phyloP scores from a whole-genome alignment of 179 eudicot genomes.

The Gypsophila paniculata region DNA sequence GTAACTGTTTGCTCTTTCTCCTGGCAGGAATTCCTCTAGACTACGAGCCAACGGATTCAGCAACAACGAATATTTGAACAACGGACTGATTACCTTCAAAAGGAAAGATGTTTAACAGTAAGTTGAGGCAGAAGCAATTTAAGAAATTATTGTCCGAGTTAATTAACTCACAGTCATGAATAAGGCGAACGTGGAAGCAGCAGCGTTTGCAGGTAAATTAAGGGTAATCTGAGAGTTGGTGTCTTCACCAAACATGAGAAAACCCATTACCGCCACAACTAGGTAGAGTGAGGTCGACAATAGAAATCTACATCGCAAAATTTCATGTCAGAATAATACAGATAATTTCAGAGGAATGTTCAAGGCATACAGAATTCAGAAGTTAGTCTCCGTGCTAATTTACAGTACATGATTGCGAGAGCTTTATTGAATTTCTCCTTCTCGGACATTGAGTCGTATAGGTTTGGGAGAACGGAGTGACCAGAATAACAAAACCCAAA shows the following conservation, averaged over 20 bases:
- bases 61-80: conserved; percentile 74
- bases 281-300: conserved; percentile 56
- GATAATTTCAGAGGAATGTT: not conserved
- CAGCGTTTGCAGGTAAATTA: conserved; percentile 53
- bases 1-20: conserved; percentile 33
- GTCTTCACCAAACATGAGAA: conserved; percentile 76
- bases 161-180: conserved; percentile 61
- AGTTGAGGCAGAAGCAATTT: not conserved
- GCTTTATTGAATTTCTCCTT: conserved; percentile 67
- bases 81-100: conserved; percentile 74
- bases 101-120: not conserved
- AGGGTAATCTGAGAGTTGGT: conserved; percentile 76
- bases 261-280: conserved; percentile 59
- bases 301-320: conserved; percentile 47
- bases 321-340: conserved; percentile 6
- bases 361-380: not conserved
- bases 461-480: conserved; percentile 76
- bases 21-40: conserved; percentile 76
- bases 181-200: conserved; percentile 58
- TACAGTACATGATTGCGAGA: conserved; percentile 43
- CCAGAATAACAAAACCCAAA: conserved; percentile 81
- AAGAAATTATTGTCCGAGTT: not conserved
- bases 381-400: not conserved
- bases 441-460: conserved; percentile 87
- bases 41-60: conserved; percentile 83